A percentile compares a stretch with the other conserved stretches of the same genome.
Conservation (phyloP, 2,329 filamentous ascomycete species). For the Aspergillus sojae region DNA sequence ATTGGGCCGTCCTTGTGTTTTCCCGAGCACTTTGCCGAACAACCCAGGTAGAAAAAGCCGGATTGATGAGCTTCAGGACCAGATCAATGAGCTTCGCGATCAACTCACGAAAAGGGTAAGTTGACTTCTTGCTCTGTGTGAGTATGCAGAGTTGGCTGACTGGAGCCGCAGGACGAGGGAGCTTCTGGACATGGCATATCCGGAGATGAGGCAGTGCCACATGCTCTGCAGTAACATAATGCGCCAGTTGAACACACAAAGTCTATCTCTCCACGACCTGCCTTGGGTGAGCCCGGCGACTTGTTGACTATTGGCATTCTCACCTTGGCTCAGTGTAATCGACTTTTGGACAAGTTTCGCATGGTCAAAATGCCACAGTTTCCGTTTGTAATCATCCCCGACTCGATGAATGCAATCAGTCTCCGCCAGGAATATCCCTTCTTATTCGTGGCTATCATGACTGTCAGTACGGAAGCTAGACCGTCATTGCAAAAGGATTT, state of each 20-base stretch:
- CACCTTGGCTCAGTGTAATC: background rate
- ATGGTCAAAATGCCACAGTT: constrained; percentile 16
- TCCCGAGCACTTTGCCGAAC: constrained; percentile 1
- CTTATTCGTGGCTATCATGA: background rate
- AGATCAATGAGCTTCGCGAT: constrained; percentile 7
- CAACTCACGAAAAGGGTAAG: background rate
- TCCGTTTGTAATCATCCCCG: constrained; percentile 1
- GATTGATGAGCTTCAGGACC: constrained; percentile 12
- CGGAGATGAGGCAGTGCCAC: background rate
- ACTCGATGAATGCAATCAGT: background rate
- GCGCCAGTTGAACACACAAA: background rate
- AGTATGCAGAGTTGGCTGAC: background rate
- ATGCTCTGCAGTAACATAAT: background rate
- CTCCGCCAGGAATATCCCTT: background rate
- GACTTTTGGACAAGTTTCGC: constrained; percentile 11
- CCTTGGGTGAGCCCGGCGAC: background rate
- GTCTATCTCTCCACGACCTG: background rate
- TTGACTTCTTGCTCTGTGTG: background rate
- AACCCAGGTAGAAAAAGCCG: constrained; percentile 9
- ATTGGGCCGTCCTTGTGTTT: constrained; percentile 8
- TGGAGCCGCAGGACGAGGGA: background rate
- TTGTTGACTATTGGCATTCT: background rate
- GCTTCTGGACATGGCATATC: background rate
- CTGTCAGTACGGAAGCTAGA: background rate
- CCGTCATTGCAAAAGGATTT: background rate